These are phyloP conservation scores for Rhizopogon vulgaris DNA, from an alignment of 768 basidiomycete species.

Conservation along the genomic window DNA sequence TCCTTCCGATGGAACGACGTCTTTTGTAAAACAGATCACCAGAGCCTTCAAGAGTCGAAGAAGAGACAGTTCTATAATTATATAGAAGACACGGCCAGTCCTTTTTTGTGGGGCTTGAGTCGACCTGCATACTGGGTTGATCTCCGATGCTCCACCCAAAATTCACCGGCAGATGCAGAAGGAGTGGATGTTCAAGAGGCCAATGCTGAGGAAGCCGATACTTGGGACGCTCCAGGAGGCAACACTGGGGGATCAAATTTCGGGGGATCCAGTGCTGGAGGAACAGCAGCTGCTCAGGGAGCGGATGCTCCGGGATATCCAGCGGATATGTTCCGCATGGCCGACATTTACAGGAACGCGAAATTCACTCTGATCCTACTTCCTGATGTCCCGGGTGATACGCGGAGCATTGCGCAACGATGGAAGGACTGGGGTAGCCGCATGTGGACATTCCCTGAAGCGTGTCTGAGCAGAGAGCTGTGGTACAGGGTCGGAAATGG, in stretches of 20 bases:
- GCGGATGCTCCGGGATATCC: neutral
- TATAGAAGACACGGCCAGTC: constrained; percentile 5
- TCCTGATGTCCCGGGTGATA: constrained; percentile 25
- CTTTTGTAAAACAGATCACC: neutral
- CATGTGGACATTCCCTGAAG: constrained; percentile 15
- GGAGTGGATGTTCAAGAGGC: neutral
- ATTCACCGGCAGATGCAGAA: constrained; percentile 4
- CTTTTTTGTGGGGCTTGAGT: too few species aligned
- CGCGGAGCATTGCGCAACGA: neutral
- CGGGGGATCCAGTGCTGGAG: too few species aligned
- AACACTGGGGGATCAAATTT: too few species aligned
- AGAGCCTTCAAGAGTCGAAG: neutral
- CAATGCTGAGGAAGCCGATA: too few species aligned
- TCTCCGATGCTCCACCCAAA: constrained; percentile 8
- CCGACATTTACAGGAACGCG: constrained; percentile 10
- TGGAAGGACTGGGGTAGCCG: constrained; percentile 13
- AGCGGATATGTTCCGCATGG: constrained; percentile 11
- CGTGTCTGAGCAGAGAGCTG: constrained; percentile 12
- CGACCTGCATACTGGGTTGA: constrained; percentile 11
- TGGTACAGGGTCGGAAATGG: constrained; percentile 9
- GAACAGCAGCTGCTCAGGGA: too few species aligned
- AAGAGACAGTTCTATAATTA: neutral
- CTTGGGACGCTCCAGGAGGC: too few species aligned
- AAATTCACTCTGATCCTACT: constrained; percentile 8
- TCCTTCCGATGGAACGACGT: constrained; percentile 8